phyloP scores from a whole-genome alignment of 768 basidiomycete species.

The Thelephora ganbajun region DNA sequence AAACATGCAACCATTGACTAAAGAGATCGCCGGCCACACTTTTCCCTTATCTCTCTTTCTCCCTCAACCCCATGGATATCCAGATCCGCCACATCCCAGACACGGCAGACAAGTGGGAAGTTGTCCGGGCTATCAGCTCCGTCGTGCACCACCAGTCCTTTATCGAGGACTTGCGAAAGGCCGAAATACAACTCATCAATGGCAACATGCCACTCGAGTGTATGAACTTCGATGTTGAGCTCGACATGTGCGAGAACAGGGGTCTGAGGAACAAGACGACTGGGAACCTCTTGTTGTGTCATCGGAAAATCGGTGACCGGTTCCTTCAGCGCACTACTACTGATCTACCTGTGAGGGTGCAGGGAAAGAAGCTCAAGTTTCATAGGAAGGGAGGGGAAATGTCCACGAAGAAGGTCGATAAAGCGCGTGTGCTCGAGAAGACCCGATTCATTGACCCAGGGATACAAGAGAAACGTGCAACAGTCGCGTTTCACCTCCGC shows the following conservation, averaged over 20 bases:
- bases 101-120: conserved; percentile 35
- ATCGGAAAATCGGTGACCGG: conserved; percentile 22
- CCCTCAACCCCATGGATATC: conserved; percentile 23
- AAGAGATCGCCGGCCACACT: not conserved
- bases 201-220: conserved; percentile 10
- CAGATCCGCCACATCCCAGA: conserved; percentile 18
- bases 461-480: conserved; percentile 14
- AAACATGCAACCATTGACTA: not conserved
- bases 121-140: conserved; percentile 39
- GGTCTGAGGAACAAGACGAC: conserved; percentile 45
- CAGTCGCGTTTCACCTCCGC: conserved; percentile 29
- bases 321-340: conserved; percentile 31
- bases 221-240: conserved; percentile 48
- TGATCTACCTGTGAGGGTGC: conserved; percentile 9
- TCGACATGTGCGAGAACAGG: conserved; percentile 30
- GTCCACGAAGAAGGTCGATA: not conserved
- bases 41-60: not conserved
- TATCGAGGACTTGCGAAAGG: conserved; percentile 18
- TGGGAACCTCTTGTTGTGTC: conserved; percentile 21
- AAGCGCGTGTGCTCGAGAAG: conserved; percentile 15
- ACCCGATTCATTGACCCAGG: conserved; percentile 19
- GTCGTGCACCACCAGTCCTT: conserved; percentile 47
- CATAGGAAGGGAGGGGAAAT: conserved; percentile 3
- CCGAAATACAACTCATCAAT: conserved; percentile 1
- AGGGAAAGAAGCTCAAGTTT: conserved; percentile 11